These are phyloP conservation scores for Trichoderma asperelloides DNA, from an alignment of 495 filamentous ascomycete species.

Conservation along the genomic window DNA sequence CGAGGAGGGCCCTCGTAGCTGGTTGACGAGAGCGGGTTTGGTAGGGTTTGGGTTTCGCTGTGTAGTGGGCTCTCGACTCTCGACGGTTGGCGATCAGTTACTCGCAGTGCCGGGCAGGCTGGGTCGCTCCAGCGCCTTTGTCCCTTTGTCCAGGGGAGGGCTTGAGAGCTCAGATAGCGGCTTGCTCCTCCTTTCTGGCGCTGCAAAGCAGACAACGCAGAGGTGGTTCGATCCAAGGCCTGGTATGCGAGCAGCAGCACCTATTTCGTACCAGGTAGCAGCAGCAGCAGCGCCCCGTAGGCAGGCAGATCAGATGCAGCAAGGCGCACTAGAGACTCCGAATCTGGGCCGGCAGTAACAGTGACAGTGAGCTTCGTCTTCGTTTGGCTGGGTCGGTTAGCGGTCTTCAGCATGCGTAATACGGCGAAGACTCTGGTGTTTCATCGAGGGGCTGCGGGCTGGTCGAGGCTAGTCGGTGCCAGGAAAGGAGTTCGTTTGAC, in stretches of 20 bases:
- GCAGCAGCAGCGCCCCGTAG: not conserved
- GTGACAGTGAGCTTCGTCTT: not conserved
- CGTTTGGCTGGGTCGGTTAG: not conserved
- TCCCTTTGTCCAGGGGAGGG: not conserved
- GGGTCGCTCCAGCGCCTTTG: not conserved
- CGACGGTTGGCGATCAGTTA: not conserved
- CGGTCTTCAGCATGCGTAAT: not conserved
- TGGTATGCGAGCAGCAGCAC: not conserved
- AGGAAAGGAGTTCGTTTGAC: not conserved
- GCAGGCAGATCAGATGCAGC: not conserved
- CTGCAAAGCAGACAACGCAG: not conserved
- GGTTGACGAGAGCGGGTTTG: not conserved
- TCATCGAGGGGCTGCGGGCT: not conserved
- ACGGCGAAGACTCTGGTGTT: not conserved
- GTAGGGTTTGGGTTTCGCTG: not conserved
- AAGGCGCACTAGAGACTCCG: not conserved
- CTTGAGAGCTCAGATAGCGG: not conserved
- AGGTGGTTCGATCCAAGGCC: not conserved
- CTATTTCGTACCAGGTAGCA: not conserved
- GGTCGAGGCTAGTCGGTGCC: not conserved
- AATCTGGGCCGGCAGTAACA: not conserved
- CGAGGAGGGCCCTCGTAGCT: not conserved
- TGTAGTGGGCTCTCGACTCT: not conserved
- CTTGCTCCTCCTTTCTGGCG: not conserved
- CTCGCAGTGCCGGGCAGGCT: not conserved